Base-by-base conservation (phyloP, 805 yeast species). In the Osmozyma mogii region DNA sequence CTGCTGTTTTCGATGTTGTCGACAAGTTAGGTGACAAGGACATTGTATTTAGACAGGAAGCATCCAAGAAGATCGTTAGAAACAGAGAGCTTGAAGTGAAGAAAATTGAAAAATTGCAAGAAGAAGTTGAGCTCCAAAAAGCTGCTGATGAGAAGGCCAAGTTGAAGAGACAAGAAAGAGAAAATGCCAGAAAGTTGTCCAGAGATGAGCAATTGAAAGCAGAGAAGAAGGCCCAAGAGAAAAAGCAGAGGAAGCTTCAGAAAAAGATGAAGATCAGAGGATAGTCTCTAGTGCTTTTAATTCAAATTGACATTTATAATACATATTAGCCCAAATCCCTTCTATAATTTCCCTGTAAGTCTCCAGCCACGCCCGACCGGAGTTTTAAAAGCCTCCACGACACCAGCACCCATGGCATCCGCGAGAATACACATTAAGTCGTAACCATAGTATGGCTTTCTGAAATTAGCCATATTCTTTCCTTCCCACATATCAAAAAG, bases 201-300 rank as follows among this genome's bases (percentile, higher is more conserved):
- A 79, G 84, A 37, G 85, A 78, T 47, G 92, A 81, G 51, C 92
- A 82, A 60, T 76, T 76, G 42, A 84, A 81, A 60, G 55, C 71
- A 24, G 89, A 82, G 41, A 77, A 75, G 62, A 84, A 80, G 62
- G 84, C 80, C 55, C 65, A 66, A 42, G 94, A 84, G 44, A 84
- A 79, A 65, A 84, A 77, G 56, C 84, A 78, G 52, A 77, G 85
- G 63, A 83, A 84, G 59, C 60, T 61, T 52, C 69, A 63, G 58
- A 77, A 70, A 57, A 76, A 73, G 58, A 78, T 79, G 57, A 75
- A 68, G 44, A 49, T 57, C 22, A 58, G 56, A 43, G 47, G 52
- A 44, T 18, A 18, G 9, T 18, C 20, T 18, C 9, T 7, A 18
- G 9, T 9, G 9, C 9, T 8, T 18, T 9, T 9, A 18, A 8